Percentiles rank a stretch among this genome's conserved stretches.
phyloP scores from a whole-genome alignment of 108 stramenopile genomes.

The Asterionellopsis glacialis region DNA sequence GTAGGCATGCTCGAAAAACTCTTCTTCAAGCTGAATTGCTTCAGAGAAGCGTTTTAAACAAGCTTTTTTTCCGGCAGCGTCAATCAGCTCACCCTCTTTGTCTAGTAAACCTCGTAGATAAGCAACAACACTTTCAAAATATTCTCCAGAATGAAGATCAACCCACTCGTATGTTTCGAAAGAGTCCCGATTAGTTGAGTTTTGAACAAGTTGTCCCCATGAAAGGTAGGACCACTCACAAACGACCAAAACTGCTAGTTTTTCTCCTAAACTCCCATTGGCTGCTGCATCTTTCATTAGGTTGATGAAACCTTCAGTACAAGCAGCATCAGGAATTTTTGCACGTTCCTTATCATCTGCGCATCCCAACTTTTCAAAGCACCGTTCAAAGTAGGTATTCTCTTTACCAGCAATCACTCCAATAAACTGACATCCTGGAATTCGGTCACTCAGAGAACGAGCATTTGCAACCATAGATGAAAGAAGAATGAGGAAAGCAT shows the following conservation, averaged over 20 bases:
- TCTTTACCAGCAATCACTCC: constrained; percentile 62
- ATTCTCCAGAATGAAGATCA: constrained; percentile 54
- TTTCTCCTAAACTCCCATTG: constrained; percentile 48
- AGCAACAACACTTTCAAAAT: constrained; percentile 43
- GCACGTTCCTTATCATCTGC: constrained; percentile 28
- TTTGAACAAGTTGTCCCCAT: constrained; percentile 51
- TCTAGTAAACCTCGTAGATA: constrained; percentile 57
- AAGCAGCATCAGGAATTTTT: constrained; percentile 34
- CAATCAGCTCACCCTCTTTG: constrained; percentile 37
- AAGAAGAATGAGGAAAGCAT: constrained; percentile 55
- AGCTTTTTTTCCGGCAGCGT: constrained; percentile 22
- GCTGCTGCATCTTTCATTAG: constrained; percentile 48
- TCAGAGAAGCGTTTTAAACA: constrained; percentile 40
- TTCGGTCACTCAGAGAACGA: constrained; percentile 46
- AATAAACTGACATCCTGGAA: constrained; percentile 60
- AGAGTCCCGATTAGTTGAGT: constrained; percentile 31
- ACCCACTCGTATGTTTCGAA: constrained; percentile 64
- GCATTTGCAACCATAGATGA: constrained; percentile 45
- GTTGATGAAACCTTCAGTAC: constrained; percentile 30
- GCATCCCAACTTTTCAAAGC: constrained; percentile 38
- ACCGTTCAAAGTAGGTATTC: constrained; percentile 64
- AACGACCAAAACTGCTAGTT: constrained; percentile 61
- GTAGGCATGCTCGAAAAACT: constrained; percentile 67
- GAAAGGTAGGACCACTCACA: constrained; percentile 66
- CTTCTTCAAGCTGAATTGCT: constrained; percentile 58